Evolutionary conservation across 2,329 filamentous ascomycete species (phyloP).

Genomic region (Trichophyton rubrum): DNA sequence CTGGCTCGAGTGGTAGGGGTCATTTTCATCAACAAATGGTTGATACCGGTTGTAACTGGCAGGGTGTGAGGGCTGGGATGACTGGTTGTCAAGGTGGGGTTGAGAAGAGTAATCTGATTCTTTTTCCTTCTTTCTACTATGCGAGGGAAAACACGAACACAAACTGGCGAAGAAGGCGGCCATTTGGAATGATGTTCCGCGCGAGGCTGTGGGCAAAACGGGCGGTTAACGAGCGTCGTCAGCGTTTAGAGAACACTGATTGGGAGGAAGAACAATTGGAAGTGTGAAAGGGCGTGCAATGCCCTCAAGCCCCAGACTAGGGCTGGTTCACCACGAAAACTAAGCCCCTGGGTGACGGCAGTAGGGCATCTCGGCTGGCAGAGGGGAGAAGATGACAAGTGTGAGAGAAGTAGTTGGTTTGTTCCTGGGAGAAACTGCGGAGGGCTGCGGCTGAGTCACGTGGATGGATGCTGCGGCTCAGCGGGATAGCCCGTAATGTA

Average conservation of each 20-base stretch:
- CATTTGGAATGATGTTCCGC: slow-evolving; percentile 4
- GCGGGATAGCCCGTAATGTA: neutral
- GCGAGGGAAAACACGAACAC: slow-evolving; percentile 7
- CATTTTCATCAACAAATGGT: slow-evolving; percentile 14
- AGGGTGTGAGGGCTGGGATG: neutral
- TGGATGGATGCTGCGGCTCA: neutral
- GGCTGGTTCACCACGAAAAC: neutral
- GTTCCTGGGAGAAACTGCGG: neutral
- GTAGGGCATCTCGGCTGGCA: neutral
- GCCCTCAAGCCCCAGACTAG: neutral
- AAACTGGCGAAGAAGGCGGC: slow-evolving; percentile 6
- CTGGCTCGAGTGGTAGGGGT: slow-evolving; percentile 23
- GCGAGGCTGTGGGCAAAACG: neutral
- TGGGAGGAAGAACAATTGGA: neutral
- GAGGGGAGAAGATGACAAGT: neutral
- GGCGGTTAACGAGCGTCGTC: neutral
- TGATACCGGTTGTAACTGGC: neutral
- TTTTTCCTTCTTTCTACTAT: slow-evolving; percentile 7
- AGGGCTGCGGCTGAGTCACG: slow-evolving; percentile 1
- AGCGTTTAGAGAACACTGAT: neutral
- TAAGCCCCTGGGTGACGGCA: neutral
- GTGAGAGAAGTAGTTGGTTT: neutral
- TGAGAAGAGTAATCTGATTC: neutral
- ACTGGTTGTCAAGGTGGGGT: neutral
- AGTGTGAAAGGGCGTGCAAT: neutral